Conservation (phyloP, 257 asterid species). For the Solanum virginianum region DNA sequence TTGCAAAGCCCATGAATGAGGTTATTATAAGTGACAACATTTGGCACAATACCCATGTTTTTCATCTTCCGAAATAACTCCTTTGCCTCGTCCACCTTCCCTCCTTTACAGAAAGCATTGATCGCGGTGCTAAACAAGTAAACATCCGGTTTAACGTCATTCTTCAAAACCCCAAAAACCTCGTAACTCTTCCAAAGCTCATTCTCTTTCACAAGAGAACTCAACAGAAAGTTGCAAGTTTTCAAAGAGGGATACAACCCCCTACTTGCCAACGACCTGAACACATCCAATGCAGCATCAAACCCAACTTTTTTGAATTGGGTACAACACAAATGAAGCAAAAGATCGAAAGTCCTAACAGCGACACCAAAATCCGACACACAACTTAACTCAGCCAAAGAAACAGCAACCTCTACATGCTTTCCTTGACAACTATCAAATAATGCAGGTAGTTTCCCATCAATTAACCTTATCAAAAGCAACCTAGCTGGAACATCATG, state of each 20-base stretch:
- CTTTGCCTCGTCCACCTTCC: slow-evolving; percentile 45
- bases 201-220: slow-evolving; percentile 55
- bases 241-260: slow-evolving; percentile 63
- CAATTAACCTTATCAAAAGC: slow-evolving; percentile 64
- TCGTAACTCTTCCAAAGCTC: slow-evolving; percentile 45
- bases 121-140: slow-evolving; percentile 60
- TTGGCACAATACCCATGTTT: slow-evolving; percentile 44
- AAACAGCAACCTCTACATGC: slow-evolving; percentile 43
- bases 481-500: slow-evolving; percentile 51
- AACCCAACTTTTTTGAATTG: slow-evolving; percentile 42
- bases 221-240: slow-evolving; percentile 65
- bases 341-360: slow-evolving; percentile 45
- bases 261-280: slow-evolving; percentile 31
- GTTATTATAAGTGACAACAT: slow-evolving; percentile 63
- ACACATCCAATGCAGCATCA: slow-evolving; percentile 42
- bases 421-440: slow-evolving; percentile 12
- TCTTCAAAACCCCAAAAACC: slow-evolving; percentile 39
- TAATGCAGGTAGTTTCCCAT: slow-evolving; percentile 37
- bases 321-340: slow-evolving; percentile 58
- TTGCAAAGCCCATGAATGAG: slow-evolving; percentile 65
- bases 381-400: slow-evolving; percentile 27
- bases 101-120: slow-evolving; percentile 58
- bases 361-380: slow-evolving; percentile 14
- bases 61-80: slow-evolving; percentile 53
- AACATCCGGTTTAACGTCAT: slow-evolving; percentile 45